These are phyloP conservation scores for Cladophialophora chaetospira DNA, from an alignment of 2,329 filamentous ascomycete genomes.

Conservation along the genomic window DNA sequence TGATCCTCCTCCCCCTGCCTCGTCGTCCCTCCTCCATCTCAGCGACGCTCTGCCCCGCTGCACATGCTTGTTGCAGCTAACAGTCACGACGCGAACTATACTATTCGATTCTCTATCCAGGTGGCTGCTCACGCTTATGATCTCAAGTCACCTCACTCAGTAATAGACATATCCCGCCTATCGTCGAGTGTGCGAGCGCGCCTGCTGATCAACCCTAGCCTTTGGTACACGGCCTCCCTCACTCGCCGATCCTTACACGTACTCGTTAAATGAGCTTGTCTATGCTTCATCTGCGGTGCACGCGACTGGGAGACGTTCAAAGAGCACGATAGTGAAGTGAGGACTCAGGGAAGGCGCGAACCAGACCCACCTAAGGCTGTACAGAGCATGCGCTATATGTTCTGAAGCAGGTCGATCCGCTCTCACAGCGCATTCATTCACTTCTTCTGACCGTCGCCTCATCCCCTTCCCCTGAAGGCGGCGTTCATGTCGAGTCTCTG, in stretches of 20 bases:
- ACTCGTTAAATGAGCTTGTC: background rate
- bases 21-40: background rate
- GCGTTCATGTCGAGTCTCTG: constrained; percentile 19
- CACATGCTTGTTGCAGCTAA: background rate
- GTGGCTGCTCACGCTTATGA: background rate
- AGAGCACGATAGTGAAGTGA: too few species aligned
- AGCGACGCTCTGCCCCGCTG: background rate
- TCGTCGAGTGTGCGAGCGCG: too few species aligned
- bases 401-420: background rate
- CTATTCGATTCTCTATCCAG: background rate
- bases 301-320: background rate
- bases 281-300: background rate
- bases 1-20: too few species aligned
- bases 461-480: background rate
- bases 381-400: background rate
- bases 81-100: background rate
- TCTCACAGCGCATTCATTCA: background rate
- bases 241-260: background rate
- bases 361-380: too few species aligned
- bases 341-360: too few species aligned
- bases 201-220: background rate
- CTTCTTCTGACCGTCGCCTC: background rate
- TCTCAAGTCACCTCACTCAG: background rate
- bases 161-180: too few species aligned
- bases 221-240: background rate